Evolutionary conservation across 495 filamentous ascomycete genomes (phyloP).

Genomic region (Tuber borchii): DNA sequence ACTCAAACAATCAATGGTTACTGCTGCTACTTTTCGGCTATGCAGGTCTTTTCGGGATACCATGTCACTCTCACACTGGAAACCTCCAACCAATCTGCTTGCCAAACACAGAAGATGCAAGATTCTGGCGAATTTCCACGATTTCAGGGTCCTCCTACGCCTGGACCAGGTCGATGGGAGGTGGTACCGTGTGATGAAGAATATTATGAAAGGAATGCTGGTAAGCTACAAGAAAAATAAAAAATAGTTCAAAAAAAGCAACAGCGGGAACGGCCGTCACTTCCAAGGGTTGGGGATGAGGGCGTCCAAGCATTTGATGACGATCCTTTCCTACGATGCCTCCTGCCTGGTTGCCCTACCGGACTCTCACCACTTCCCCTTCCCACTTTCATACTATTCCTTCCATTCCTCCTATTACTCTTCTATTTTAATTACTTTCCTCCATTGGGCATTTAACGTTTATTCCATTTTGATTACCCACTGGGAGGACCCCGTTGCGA

Average conservation of each 20-base stretch:
- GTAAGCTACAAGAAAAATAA: neutral
- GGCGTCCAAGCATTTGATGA: neutral
- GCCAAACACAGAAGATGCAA: neutral
- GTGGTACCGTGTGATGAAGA: neutral
- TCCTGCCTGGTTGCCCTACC: neutral
- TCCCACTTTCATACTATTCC: neutral
- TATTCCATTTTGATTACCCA: neutral
- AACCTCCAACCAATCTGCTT: neutral
- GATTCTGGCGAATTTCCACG: slow-evolving; percentile 1
- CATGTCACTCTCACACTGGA: neutral
- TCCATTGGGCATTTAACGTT: neutral
- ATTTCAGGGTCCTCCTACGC: neutral
- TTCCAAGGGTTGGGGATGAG: neutral
- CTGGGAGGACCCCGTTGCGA: neutral
- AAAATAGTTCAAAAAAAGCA: neutral
- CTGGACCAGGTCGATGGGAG: neutral
- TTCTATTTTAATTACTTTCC: neutral
- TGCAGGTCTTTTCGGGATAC: neutral
- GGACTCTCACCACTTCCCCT: neutral
- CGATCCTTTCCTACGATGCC: neutral
- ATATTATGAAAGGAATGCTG: no score
- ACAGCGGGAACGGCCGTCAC: neutral
- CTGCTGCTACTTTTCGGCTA: neutral
- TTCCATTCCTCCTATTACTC: neutral
- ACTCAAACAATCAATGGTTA: neutral